Percentiles rank a stretch among this genome's conserved stretches.
Evolutionary conservation across 192 early-diverging fungal species (phyloP).

Genomic region (Coemansia sp.): DNA sequence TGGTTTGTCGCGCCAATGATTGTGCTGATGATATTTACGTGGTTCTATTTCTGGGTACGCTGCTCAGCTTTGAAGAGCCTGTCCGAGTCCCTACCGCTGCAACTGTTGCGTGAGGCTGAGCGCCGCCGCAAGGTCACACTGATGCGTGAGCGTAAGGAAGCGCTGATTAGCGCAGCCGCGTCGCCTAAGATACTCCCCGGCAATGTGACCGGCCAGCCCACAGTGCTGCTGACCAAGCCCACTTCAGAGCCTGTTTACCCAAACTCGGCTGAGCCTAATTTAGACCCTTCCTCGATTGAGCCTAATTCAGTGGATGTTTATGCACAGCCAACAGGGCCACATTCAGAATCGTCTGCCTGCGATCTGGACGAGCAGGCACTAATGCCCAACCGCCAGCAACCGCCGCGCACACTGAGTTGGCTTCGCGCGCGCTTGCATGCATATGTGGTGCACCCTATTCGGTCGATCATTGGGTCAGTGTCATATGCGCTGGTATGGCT

Average conservation of each 20-base stretch:
- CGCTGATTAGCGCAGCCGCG: background rate
- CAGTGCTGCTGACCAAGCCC: background rate
- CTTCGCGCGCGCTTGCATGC: background rate
- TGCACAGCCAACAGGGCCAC: background rate
- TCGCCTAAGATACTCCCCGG: background rate
- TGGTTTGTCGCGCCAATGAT: slow-evolving; percentile 50
- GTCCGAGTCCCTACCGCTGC: slow-evolving; percentile 39
- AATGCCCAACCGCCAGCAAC: slow-evolving; percentile 5
- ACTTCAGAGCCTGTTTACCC: background rate
- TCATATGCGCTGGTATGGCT: slow-evolving; percentile 23
- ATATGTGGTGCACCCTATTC: slow-evolving; percentile 22
- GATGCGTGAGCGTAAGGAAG: slow-evolving; percentile 11
- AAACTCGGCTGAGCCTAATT: background rate
- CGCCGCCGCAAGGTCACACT: slow-evolving; percentile 25
- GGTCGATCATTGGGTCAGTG: slow-evolving; percentile 15
- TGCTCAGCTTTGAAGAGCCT: slow-evolving; percentile 22
- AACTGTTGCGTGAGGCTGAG: slow-evolving; percentile 47
- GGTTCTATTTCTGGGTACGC: slow-evolving; percentile 47
- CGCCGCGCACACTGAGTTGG: slow-evolving; percentile 12
- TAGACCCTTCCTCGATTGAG: no score
- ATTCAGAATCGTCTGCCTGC: background rate
- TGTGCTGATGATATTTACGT: slow-evolving; percentile 41
- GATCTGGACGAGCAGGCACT: slow-evolving; percentile 15
- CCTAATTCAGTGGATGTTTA: no score
- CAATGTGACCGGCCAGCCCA: background rate